Conservation (phyloP, 495 filamentous ascomycete genomes). For the Aspergillus cavernicola region DNA sequence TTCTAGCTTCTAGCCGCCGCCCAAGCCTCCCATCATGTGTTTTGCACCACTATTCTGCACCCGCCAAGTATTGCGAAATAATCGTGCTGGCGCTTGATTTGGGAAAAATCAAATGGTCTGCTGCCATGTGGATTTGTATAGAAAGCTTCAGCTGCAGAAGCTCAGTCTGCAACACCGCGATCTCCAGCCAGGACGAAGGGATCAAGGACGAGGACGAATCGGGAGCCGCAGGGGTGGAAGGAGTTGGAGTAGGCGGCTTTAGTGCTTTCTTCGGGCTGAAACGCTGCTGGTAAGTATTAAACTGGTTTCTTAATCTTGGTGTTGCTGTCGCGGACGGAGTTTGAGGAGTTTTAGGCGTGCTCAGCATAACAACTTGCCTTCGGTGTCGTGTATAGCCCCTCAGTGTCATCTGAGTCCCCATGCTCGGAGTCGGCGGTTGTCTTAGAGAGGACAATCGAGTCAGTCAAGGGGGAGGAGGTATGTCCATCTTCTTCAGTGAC, state of each 20-base stretch:
- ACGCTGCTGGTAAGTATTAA: conserved; percentile 66
- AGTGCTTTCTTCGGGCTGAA: conserved; percentile 62
- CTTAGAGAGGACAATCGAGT: conserved; percentile 40
- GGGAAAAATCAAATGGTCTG: too few relatives aligned
- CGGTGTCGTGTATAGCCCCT: conserved; percentile 35
- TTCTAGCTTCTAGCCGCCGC: too few relatives aligned
- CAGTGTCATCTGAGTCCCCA: conserved; percentile 12
- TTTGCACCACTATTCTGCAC: too few relatives aligned
- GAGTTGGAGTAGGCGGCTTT: conserved; percentile 52
- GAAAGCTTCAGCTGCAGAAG: conserved; percentile 67
- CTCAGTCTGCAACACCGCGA: conserved; percentile 62
- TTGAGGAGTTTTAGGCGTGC: too few relatives aligned
- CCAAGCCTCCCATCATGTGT: too few relatives aligned
- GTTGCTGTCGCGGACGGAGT: conserved; percentile 14
- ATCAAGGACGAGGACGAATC: conserved; percentile 20
- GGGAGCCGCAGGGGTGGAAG: conserved; percentile 7
- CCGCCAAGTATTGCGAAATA: too few relatives aligned
- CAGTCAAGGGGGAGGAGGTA: conserved; percentile 36
- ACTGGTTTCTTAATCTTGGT: conserved; percentile 43
- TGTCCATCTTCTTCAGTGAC: conserved; percentile 37
- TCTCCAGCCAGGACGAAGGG: conserved; percentile 52
- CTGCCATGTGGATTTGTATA: conserved; percentile 49
- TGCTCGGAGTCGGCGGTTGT: conserved; percentile 26
- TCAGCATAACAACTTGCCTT: conserved; percentile 31
- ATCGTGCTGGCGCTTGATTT: too few relatives aligned